Base-by-base conservation (phyloP, 2,329 filamentous ascomycete genomes). In the Bipolaris victoriae region DNA sequence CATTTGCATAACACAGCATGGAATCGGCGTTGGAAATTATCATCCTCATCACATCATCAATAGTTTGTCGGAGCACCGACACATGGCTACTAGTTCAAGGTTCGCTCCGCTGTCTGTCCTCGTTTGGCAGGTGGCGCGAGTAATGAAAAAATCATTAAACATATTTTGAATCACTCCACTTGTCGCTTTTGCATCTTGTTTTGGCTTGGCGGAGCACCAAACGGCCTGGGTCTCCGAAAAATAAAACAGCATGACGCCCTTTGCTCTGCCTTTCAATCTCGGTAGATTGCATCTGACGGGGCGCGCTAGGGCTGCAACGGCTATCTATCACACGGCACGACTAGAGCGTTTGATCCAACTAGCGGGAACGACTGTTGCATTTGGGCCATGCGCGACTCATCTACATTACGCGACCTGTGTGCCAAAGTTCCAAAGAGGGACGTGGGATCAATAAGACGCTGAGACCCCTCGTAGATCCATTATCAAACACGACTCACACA, bases 101-200 rank as follows among this genome's bases (percentile, higher is more conserved):
- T 49, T 58, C 55, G 39, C 47, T 49, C 40, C 49, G 53, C 26
- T 46, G 18, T 41, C 48, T 50, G 49, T 45, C 40, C 48, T 9
- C 9, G 10, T 46, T 36, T 40, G 18, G 41, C 55, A 52, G 47
- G 47, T 39, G 31, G 45, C 52, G 60, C 57, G 58, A 58, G 49
- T 60, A 62, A 61, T 60, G 51, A 57, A 60, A 53, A 36, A 53
- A 36, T 53, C 43, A 52, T 53, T 47, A 39, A 54, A 15, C 39
- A 46, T 24, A 22, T 26, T 26, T 22, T 15, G 15, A 36, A 43
- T 43, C 40, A 43, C 24, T 43, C 20, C 20, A 46, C 26, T 26
- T 35, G 13, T 33, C 16, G 18, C 40, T 22, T 46, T 33, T 39
- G 16, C 53, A 15, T 54, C 46, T 24, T 47, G 37, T 49, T 52